Evolutionary conservation across 2,329 filamentous ascomycete genomes (phyloP), one percentile per base, ranked within the genome.

Genomic region (Fusarium subglutinans): DNA sequence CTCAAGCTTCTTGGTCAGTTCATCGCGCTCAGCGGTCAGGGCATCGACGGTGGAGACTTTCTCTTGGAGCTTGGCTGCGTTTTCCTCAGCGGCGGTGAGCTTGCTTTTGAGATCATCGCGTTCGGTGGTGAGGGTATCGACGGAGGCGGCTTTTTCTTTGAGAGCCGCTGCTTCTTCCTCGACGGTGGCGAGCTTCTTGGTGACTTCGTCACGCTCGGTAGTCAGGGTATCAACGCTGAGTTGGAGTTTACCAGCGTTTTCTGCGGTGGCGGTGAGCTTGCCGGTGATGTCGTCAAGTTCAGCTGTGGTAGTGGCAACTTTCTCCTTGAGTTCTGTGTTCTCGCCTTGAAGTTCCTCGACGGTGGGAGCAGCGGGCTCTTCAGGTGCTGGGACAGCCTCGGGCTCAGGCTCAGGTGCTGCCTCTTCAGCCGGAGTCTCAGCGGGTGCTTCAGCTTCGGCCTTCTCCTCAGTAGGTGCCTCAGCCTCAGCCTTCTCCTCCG

Each of bases 201-300:
- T 69, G 17, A 78, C 66, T 45, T 78, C 75, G 15, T 78, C 76
- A 2, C 72, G 76, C 64, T 77, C 76, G 2, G 67, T 24, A 1
- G 60, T 58, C 1, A 75, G 38, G 4, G 58, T 64, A 3, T 72
- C 73, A 6, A 60, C 61, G 47, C 62, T 63, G 22, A 75, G 69
- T 22, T 75, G 66, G 8, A 77, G 74, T 20, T 74, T 71, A 11
- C 72, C 56, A 8, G 66, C 56, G 26, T 76, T 66, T 26, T 69
- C 67, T 22, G 72, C 73, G 1, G 77, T 72, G 11, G 69, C 64
- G 1, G 62, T 59, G n/a, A 77, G 69, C 62, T 77, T 77, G 14
- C 44, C 51, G 12, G 60, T 59, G 4, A 64, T 55, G 3, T 73
- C 69, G 15, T 62, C 35, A 13, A 54, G 41, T 35, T 70, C 55